Conservation (phyloP, 768 basidiomycete genomes). For the Auriscalpium orientale region DNA sequence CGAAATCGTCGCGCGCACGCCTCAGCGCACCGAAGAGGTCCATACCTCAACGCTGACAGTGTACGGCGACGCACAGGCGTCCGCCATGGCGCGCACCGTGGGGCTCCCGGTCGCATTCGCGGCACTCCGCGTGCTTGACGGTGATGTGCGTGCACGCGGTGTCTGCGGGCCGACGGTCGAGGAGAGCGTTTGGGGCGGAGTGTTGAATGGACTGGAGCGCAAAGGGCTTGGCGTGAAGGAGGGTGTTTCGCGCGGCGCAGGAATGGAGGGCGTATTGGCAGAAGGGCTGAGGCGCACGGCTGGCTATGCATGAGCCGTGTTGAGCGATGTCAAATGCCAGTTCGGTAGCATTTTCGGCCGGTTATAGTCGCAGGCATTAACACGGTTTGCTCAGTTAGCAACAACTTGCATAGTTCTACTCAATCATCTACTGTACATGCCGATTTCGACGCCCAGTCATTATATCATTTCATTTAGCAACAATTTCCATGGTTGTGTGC, state of each 20-base stretch:
- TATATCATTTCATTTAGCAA: too few species aligned
- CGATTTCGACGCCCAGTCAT: too few species aligned
- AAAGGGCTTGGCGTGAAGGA: conserved; percentile 36
- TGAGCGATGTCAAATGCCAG: background rate
- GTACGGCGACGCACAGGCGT: conserved; percentile 50
- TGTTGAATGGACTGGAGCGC: conserved; percentile 54
- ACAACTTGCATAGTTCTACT: too few species aligned
- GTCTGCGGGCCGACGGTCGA: conserved; percentile 63
- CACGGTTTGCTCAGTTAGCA: too few species aligned
- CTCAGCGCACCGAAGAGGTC: conserved; percentile 32
- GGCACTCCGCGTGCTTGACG: conserved; percentile 63
- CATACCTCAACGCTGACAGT: conserved; percentile 61
- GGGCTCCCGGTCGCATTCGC: conserved; percentile 86
- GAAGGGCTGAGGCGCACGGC: conserved; percentile 3
- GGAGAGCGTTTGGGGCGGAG: conserved; percentile 48
- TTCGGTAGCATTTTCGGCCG: too few species aligned
- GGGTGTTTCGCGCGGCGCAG: conserved; percentile 30
- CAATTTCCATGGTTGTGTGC: too few species aligned
- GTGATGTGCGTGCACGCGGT: conserved; percentile 40
- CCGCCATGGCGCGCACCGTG: conserved; percentile 89
- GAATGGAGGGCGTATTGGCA: conserved; percentile 28
- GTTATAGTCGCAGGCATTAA: too few species aligned
- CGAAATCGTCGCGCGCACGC: conserved; percentile 53
- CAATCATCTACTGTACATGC: too few species aligned
- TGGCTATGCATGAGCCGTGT: background rate